Conservation (phyloP, 2,329 filamentous ascomycete genomes). For the Helminthosporium solani region DNA sequence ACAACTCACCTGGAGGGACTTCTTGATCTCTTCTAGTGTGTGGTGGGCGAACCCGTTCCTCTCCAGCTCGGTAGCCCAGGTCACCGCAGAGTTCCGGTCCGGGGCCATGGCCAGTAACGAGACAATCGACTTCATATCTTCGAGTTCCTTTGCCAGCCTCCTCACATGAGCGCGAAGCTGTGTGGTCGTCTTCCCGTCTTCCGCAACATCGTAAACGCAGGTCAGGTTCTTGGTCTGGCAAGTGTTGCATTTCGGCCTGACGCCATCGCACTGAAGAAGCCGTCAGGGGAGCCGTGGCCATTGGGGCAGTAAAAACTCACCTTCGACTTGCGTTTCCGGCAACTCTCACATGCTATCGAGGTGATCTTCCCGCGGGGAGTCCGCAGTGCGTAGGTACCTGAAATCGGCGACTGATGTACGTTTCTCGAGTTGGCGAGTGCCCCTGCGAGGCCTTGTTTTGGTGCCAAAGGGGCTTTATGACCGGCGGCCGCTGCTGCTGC, state of each 20-base stretch:
- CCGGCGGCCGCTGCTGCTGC: constrained; percentile 19
- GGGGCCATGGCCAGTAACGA: constrained; percentile 38
- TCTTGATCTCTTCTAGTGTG: constrained; percentile 39
- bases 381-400: constrained; percentile 39
- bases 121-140: constrained; percentile 42
- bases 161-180: constrained; percentile 41
- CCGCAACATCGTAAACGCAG: constrained; percentile 42
- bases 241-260: constrained; percentile 43
- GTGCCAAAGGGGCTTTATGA: constrained; percentile 41
- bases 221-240: constrained; percentile 41
- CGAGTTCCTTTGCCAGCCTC: constrained; percentile 40
- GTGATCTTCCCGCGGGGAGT: constrained; percentile 43
- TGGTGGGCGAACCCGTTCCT: constrained; percentile 43
- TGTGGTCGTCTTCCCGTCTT: constrained; percentile 43
- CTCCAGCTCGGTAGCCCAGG: constrained; percentile 39
- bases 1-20: constrained; percentile 35
- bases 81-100: constrained; percentile 36
- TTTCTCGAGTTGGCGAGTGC: constrained; percentile 31
- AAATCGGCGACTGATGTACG: constrained; percentile 39
- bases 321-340: constrained; percentile 43
- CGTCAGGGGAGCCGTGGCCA: constrained; percentile 12
- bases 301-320: constrained; percentile 14
- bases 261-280: constrained; percentile 36
- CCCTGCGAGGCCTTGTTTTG: constrained; percentile 38
- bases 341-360: constrained; percentile 43